Evolutionary conservation across 768 basidiomycete genomes (phyloP), one percentile per base, ranked within the genome.

Genomic region (Podaxis carcinomalis): DNA sequence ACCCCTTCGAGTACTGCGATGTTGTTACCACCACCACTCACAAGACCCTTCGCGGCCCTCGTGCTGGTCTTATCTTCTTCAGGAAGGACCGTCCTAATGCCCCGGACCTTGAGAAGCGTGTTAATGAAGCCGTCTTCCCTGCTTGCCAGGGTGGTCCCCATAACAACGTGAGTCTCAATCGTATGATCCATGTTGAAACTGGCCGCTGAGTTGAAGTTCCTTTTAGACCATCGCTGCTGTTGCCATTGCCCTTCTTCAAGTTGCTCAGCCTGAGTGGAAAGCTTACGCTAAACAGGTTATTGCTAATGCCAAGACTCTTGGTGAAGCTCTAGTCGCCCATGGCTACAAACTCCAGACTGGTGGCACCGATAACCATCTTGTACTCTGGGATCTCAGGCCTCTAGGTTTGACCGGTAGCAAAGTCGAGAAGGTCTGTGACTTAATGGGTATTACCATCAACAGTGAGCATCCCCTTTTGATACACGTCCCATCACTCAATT

Each of bases 101-200:
- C 27, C 77, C 84, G 68, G 96, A 98, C 67, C 85, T 99, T 49
- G 97, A 98, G 83, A 93, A 93, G 76, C 90, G 95, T 61, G 87
- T 99, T 68, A 98, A 98, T 73, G 92, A 96, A 44, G 95, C 97
- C 53, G 96, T 99, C 65, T 99, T 99, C 88, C 97, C 97, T 60
- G 96, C 97, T 37, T 98, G 97, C 84, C 97, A 98, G 78, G 97
- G 97, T 76, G 97, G 96, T 52, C 97, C 96, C 47, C 97, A 98
- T 82, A 98, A 98, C 81, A 95, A 99, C 79, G 91, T 92, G 59
- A 59, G 86, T 65, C 35, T 51, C 19, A 28, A 1, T 44, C 36
- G 5, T 25, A 6, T 13, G 4, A 11, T 40, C 28, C 21, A 21
- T 11, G n/a, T 53, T 5, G n/a, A 46, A 23, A 4, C 4, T 42